Evolutionary conservation across 1,139 yeast species (phyloP).

Genomic region (Sugiyamaella sp.): DNA sequence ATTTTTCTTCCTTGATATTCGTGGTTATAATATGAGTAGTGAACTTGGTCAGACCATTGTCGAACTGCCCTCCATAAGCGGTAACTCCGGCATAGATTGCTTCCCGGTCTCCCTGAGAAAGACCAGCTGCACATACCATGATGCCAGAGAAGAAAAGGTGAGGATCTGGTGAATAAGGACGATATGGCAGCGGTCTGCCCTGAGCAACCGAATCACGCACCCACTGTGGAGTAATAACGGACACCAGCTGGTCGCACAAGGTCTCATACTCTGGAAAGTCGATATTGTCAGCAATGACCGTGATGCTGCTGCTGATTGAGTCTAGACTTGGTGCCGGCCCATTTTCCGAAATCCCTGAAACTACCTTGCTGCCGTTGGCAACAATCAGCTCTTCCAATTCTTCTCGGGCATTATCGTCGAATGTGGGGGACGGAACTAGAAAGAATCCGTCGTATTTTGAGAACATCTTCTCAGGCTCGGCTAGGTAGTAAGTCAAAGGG

Average conservation of each 20-base stretch:
- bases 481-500: neutral
- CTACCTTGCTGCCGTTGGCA: conserved; percentile 18
- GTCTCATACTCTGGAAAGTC: conserved; percentile 59
- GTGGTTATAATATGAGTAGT: conserved; percentile 79
- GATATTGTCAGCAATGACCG: conserved; percentile 57
- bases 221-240: conserved; percentile 72
- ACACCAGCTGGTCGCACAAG: conserved; percentile 60
- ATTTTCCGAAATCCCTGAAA: neutral
- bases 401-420: conserved; percentile 18
- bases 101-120: conserved; percentile 64
- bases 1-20: conserved; percentile 51
- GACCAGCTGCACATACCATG: conserved; percentile 62
- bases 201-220: conserved; percentile 52
- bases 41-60: conserved; percentile 62
- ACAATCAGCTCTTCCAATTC: conserved; percentile 19
- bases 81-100: conserved; percentile 65
- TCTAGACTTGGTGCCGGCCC: conserved; percentile 13
- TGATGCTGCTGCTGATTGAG: conserved; percentile 39
- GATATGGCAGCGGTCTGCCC: conserved; percentile 50
- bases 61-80: conserved; percentile 74
- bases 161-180: conserved; percentile 69
- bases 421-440: conserved; percentile 16
- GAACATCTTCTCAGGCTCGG: conserved; percentile 2
- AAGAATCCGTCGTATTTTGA: conserved; percentile 17
- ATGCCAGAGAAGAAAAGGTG: conserved; percentile 62